phyloP scores from a whole-genome alignment of 208 protist genomes.

The Polymyxa betae region DNA sequence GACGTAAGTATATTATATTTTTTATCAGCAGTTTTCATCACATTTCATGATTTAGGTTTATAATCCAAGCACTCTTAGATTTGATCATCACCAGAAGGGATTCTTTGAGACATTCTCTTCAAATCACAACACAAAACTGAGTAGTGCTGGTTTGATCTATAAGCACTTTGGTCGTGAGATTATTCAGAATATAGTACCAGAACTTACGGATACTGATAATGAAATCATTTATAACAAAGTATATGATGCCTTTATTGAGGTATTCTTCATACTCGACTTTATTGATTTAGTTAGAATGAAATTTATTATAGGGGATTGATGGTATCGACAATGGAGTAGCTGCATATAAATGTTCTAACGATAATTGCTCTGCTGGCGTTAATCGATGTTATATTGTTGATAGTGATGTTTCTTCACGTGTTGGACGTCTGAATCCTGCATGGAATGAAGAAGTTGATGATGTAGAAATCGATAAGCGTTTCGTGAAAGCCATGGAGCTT shows the following conservation, averaged over 20 bases:
- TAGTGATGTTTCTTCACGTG: conserved; percentile 78
- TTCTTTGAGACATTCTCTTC: conserved; percentile 86
- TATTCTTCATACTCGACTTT: background rate
- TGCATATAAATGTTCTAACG: conserved; percentile 68
- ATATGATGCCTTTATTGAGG: background rate
- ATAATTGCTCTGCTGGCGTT: conserved; percentile 78
- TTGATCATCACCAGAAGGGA: conserved; percentile 85
- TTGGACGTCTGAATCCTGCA: conserved; percentile 80
- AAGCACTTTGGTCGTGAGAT: conserved; percentile 89
- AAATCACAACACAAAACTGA: conserved; percentile 81
- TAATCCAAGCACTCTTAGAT: background rate
- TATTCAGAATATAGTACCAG: conserved; percentile 76
- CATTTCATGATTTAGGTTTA: background rate
- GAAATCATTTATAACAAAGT: background rate
- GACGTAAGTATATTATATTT: background rate
- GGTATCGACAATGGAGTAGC: conserved; percentile 91
- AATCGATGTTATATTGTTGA: conserved; percentile 49
- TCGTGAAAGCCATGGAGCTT: conserved; percentile 84
- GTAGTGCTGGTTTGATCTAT: conserved; percentile 88
- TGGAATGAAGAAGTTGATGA: conserved; percentile 82
- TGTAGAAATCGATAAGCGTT: conserved; percentile 70
- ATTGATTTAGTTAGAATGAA: too few relatives aligned
- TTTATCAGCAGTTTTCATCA: background rate
- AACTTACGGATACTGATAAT: background rate
- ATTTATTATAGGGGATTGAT: conserved; percentile 88